Evolutionary conservation across 2,329 filamentous ascomycete species (phyloP), one percentile per base, ranked within the genome.

Genomic region (Claviceps pusilla): DNA sequence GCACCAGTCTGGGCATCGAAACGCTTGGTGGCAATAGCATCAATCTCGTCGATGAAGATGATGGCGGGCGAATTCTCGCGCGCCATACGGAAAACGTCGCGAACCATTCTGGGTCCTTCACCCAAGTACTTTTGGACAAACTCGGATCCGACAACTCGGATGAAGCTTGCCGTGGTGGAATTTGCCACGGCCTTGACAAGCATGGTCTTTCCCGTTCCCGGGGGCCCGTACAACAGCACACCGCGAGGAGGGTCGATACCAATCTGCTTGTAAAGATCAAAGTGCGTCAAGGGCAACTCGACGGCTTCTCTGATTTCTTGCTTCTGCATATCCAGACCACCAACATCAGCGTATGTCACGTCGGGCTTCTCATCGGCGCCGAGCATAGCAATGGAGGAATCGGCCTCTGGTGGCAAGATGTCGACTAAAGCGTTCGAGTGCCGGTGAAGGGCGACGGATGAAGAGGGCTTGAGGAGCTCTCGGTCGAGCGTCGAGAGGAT

Each of bases 1-100:
- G 93, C 93, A 69, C 93, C 93, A 4, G 93, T 98, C 73, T 98
- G 93, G 29, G 93, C 93, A 68, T 98, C 93, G 73, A 98, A 98
- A 70, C 93, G 91, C 76, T 98, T 98, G 45, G 93, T 98, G 57
- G 93, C 93, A 64, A 98, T 97, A 59, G 93, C 93, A 67, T 98
- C 93, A 63, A 98, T 96, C 71, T 98, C 93, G 68, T 98, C 93
- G 68, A 98, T 98, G 78, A 98, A 98, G 73, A 98, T 98, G 70
- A 98, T 98, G 56, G 90, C 87, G 0, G 93, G 93, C 0, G 89
- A 91, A 75, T 98, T 98, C 76, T 98, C 93, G 58, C 93, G 85
- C 42, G 93, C 93, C 93, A 98, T 98, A 58, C 93, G 82, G 80
- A 98, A 98, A 45, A 98, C 93, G 69, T 98, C 93, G 65, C 93